Base-by-base conservation (phyloP, 2,329 filamentous ascomycete genomes). In the Penicillium corylophilum region DNA sequence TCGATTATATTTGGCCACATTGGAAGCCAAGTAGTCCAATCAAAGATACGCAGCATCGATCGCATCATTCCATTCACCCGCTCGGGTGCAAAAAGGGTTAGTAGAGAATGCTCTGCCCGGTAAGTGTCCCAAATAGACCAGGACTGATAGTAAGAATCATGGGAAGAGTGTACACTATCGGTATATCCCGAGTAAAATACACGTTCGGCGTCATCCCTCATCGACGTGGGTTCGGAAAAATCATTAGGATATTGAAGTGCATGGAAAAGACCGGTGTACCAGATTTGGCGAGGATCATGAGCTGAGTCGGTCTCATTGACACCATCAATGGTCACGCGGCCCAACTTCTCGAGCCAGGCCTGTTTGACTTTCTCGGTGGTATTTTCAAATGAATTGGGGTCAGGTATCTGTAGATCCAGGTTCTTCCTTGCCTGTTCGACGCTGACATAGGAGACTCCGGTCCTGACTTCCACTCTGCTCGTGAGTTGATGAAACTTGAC, bases 121-220 rank as follows among this genome's bases (percentile, higher is more conserved):
- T 77, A 79, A 0, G 77, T 79, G 47, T 79, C 77, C 77, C 76
- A 79, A 44, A 79, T 77, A 1, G 74, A 77, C 77, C 76, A 79
- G 0, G 74, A 78, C 54, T 79, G 77, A 52, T 78, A 78, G 57
- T 79, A 79, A 0, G 74, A 76, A 40, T 79, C 75, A 28, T 73
- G 67, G 4, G 57, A 64, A 9, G 63, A 62, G 40, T 77, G 74
- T 1, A 77, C 58, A 24, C 67, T 74, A 44, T 79, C 75, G 0
- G 75, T 78, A 46, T 78, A 79, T 13, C 77, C 76, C 31, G 71
- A 76, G 54, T 79, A 79, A 57, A 73, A 77, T 1, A 61, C 66
- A 16, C 71, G 67, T 1, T 44, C 15, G 1, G 44, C 38, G 5
- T 26, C 26, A 5, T 52, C 39, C 1, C 60, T 50, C 1, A 44